A percentile compares a stretch with the other conserved stretches of the same genome.
These are phyloP conservation scores for Fusarium sp. DNA, from an alignment of 2,329 filamentous ascomycete genomes.

Conservation along the genomic window DNA sequence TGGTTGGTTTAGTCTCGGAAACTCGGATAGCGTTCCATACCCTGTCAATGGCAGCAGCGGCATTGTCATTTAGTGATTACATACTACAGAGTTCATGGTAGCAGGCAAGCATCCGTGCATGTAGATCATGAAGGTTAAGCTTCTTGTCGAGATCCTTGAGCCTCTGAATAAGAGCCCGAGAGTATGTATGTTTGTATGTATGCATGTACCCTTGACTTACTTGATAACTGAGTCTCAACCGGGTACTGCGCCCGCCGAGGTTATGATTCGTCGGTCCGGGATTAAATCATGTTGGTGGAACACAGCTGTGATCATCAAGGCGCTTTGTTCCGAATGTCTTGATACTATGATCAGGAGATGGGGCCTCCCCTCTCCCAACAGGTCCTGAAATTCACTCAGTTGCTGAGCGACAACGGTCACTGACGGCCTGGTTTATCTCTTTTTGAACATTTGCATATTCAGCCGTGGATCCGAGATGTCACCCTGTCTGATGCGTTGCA, in stretches of 20 bases:
- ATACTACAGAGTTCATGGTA: background rate
- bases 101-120: background rate
- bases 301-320: background rate
- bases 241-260: slow-evolving; percentile 8
- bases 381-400: background rate
- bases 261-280: background rate
- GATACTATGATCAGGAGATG: background rate
- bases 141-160: background rate
- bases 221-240: background rate
- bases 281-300: slow-evolving; percentile 1
- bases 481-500: background rate
- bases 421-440: background rate
- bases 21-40: background rate
- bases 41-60: background rate
- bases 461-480: slow-evolving; percentile 1
- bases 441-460: slow-evolving; percentile 12
- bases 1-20: background rate
- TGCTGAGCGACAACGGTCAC: no score
- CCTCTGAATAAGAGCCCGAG: background rate
- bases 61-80: background rate
- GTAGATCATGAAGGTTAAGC: background rate
- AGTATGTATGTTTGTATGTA: background rate
- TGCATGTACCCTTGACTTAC: background rate
- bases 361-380: slow-evolving; percentile 8
- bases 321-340: background rate